A percentile compares a stretch with the other conserved stretches of the same genome.
These are phyloP conservation scores for Fusarium annulatum DNA, from an alignment of 2,329 filamentous ascomycete genomes.

Conservation along the genomic window DNA sequence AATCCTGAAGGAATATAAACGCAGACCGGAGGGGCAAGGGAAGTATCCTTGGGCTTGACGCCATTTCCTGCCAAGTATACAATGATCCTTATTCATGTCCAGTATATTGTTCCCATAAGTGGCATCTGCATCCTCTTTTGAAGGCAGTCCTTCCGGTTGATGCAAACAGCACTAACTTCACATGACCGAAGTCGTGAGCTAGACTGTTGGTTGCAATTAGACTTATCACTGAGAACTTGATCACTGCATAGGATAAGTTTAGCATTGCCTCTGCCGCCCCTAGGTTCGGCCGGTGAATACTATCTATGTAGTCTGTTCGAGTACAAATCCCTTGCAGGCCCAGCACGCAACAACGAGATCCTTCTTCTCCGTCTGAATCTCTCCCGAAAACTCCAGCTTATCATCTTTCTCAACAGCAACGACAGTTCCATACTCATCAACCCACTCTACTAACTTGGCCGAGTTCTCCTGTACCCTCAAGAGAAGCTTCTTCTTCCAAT, in stretches of 20 bases:
- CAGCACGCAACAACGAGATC: background rate
- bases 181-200: background rate
- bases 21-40: too few relatives aligned
- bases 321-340: background rate
- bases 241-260: background rate
- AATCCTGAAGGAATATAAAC: too few relatives aligned
- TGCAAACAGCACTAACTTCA: background rate
- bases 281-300: background rate
- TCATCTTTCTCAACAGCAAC: background rate
- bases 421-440: background rate
- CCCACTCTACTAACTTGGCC: accelerated
- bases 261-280: background rate
- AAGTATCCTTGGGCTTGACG: too few relatives aligned
- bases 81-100: too few relatives aligned
- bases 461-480: background rate
- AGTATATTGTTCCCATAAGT: too few relatives aligned
- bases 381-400: background rate
- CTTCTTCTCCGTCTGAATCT: background rate
- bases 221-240: accelerated
- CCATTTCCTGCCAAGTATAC: too few relatives aligned
- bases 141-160: background rate
- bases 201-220: background rate
- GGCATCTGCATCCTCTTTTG: too few relatives aligned
- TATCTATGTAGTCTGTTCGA: background rate
- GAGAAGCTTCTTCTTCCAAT: background rate